Percentiles rank a stretch among this genome's conserved stretches.
Evolutionary conservation across 495 filamentous ascomycete species (phyloP).

Genomic region (Cairneyella variabilis): DNA sequence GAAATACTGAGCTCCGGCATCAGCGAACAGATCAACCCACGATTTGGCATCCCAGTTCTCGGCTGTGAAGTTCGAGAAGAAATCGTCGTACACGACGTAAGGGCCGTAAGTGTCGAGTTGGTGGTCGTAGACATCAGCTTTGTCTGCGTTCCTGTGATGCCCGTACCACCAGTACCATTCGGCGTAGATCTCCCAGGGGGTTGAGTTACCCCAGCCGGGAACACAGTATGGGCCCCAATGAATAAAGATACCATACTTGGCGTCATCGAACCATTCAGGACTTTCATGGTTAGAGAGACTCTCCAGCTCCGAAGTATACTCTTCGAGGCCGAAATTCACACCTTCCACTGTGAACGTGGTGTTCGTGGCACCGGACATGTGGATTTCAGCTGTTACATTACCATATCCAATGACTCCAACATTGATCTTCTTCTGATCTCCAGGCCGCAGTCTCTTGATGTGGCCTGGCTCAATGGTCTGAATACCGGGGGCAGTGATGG

Average conservation of each 20-base stretch:
- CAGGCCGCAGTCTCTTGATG: constrained; percentile 47
- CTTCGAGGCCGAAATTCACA: constrained; percentile 27
- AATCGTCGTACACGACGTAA: constrained; percentile 51
- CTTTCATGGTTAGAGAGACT: constrained; percentile 41
- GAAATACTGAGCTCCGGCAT: constrained; percentile 51
- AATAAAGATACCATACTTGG: constrained; percentile 55
- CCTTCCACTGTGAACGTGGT: constrained; percentile 14
- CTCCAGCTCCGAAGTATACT: constrained; percentile 30
- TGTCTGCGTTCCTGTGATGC: neutral
- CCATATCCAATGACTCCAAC: constrained; percentile 37
- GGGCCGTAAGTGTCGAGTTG: constrained; percentile 45
- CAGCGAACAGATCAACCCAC: constrained; percentile 55
- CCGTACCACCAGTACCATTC: constrained; percentile 44
- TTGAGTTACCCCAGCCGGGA: constrained; percentile 51
- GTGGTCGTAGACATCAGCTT: constrained; percentile 39
- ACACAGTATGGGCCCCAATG: constrained; percentile 51
- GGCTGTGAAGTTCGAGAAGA: constrained; percentile 50
- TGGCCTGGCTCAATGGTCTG: constrained; percentile 34
- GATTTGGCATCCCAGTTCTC: constrained; percentile 42
- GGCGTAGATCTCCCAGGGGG: constrained; percentile 46
- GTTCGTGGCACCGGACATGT: constrained; percentile 4
- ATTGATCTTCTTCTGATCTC: constrained; percentile 46
- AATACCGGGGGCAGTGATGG: constrained; percentile 34
- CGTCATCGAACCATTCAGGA: constrained; percentile 49
- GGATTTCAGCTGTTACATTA: constrained; percentile 14